Evolutionary conservation across 2,329 filamentous ascomycete species (phyloP).

Genomic region (Colletotrichum lentis): DNA sequence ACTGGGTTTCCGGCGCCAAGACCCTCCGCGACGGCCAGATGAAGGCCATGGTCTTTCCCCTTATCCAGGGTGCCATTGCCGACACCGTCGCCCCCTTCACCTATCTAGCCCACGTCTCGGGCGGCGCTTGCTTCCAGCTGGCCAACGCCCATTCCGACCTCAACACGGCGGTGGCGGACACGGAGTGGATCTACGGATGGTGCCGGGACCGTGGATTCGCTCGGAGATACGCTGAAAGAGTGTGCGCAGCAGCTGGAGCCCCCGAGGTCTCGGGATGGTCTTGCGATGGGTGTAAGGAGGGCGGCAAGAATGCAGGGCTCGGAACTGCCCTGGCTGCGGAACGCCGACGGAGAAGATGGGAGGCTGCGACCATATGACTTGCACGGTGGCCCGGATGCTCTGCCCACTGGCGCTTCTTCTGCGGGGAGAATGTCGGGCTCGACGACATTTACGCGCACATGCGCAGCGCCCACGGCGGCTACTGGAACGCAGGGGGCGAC

Average conservation of each 20-base stretch:
- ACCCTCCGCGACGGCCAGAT: conserved; percentile 48
- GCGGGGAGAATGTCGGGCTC: conserved; percentile 43
- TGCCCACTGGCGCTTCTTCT: conserved; percentile 54
- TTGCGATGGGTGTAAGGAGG: conserved; percentile 51
- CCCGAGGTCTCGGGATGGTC: conserved; percentile 51
- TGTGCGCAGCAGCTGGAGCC: conserved; percentile 52
- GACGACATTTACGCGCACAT: conserved; percentile 52
- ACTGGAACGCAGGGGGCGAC: conserved; percentile 40
- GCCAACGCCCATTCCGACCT: conserved; percentile 36
- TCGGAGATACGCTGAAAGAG: conserved; percentile 52
- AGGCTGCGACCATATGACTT: conserved; percentile 53
- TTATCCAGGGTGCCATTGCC: conserved; percentile 45
- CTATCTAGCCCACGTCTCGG: conserved; percentile 54
- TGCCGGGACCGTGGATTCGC: conserved; percentile 55
- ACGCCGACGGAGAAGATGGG: conserved; percentile 48
- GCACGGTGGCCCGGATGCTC: conserved; percentile 44
- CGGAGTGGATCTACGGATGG: conserved; percentile 58
- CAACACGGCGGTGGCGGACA: conserved; percentile 53
- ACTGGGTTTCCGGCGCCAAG: conserved; percentile 54
- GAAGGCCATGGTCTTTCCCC: conserved; percentile 55
- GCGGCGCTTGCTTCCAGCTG: conserved; percentile 52
- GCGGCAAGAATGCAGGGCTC: conserved; percentile 5
- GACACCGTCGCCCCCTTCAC: conserved; percentile 48
- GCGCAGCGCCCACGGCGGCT: conserved; percentile 45
- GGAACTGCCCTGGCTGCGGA: conserved; percentile 49